Base-by-base conservation (phyloP, 2,329 filamentous ascomycete genomes). In the Arthrinium puccinioides region DNA sequence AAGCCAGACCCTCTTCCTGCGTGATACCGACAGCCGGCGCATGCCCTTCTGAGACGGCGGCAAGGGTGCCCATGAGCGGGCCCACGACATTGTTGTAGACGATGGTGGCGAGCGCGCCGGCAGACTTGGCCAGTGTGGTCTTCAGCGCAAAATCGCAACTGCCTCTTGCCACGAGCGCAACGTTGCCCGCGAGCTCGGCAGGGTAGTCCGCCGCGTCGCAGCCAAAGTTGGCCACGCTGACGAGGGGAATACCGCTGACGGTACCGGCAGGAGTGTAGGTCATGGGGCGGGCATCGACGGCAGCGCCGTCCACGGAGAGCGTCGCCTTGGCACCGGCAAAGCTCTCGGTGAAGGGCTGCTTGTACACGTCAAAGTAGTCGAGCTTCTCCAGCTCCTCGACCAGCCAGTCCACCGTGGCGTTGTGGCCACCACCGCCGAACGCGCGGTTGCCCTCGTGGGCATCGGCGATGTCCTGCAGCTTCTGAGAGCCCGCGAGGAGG, bases 281-380 rank as follows among this genome's bases (percentile, higher is more conserved):
- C 24, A 36, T 13, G 21, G 28, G 32, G 14, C 18, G 25, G 14
- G 25, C 10, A 21, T 36, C 23, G 28, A 21, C 41, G 45, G 26
- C 36, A 18, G 41, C 38, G n/a, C 29, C 14, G 29, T 31, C 16
- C 4, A 66, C 65, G 43, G 31, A 14, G 54, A 50, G 27, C 7
- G 9, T 37, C 4, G 26, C 35, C 9, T 19, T 14, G 10, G 21
- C 26, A 20, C 19, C 28, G 76, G 79, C 18, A 87, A 95, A 55
- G 82, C 79, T 6, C 76, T 82, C 20, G 75, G 85, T 3, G 87
- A 95, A 36, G 18, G 63, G 59, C 55, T 70, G 66, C 53, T 66
- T 66, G 40, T 50, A 50, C 21, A 69, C 63, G 29, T 63, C 50
- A 49, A 64, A 70, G 52, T 65, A 65, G 49, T 53, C 55, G 21